Conservation (phyloP, 2,329 filamentous ascomycete species). For the Pseudocercospora pini-densiflorae region DNA sequence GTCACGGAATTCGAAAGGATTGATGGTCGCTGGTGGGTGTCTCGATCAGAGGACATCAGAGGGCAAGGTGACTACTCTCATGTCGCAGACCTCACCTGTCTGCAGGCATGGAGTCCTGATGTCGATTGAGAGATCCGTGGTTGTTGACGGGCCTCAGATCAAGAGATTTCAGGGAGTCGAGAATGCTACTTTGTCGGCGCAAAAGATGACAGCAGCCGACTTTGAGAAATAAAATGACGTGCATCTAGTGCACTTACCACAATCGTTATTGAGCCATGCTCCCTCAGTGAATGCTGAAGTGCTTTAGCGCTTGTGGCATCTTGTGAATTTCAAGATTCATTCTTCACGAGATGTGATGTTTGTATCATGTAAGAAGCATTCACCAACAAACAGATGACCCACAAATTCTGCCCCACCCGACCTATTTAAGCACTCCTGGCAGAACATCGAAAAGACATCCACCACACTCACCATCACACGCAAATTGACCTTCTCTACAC, state of each 20-base stretch:
- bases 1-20: background rate
- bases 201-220: background rate
- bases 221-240: background rate
- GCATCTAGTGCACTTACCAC: background rate
- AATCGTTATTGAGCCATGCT: background rate
- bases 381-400: background rate
- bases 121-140: background rate
- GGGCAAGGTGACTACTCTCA: background rate
- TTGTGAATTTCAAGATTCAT: background rate
- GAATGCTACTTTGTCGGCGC: background rate
- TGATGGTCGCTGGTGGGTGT: slow-evolving; percentile 5
- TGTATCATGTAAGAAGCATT: background rate
- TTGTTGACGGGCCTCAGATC: background rate
- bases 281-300: background rate
- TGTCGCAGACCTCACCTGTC: background rate
- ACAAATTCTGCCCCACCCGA: background rate
- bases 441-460: background rate
- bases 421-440: background rate
- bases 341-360: background rate
- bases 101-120: background rate
- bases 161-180: background rate
- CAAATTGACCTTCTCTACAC: background rate
- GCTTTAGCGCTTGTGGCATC: background rate
- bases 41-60: background rate
- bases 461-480: background rate